Conservation (phyloP, 2,329 filamentous ascomycete genomes). For the Hawksworthiomyces lignivorus region DNA sequence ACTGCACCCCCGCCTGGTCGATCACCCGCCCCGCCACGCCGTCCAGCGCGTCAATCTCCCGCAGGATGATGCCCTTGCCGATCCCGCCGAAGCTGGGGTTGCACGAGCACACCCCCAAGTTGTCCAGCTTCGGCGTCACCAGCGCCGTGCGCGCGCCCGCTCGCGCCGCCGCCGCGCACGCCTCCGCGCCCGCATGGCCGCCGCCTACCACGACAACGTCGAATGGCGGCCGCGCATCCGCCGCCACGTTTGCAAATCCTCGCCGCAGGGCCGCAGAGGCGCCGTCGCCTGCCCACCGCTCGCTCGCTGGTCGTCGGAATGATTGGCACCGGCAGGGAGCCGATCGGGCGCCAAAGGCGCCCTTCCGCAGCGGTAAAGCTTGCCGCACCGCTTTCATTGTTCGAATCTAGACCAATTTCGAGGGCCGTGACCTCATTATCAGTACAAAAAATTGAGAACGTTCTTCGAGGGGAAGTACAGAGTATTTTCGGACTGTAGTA, state of each 20-base stretch:
- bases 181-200: conserved; percentile 91
- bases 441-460: no score
- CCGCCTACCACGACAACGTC: conserved; percentile 96
- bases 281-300: neutral
- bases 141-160: conserved; percentile 83
- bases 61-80: conserved; percentile 91
- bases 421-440: no score
- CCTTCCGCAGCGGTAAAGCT: neutral
- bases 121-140: conserved; percentile 79
- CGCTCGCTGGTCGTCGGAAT: no score
- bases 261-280: neutral
- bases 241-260: conserved; percentile 11
- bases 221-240: conserved; percentile 39
- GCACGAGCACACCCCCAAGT: conserved; percentile 91
- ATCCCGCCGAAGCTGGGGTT: conserved; percentile 98
- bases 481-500: no score
- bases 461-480: no score
- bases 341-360: neutral
- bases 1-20: conserved; percentile 92
- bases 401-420: no score
- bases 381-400: neutral
- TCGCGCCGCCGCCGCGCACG: conserved; percentile 82
- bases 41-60: conserved; percentile 91
- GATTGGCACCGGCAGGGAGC: neutral
- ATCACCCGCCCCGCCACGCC: conserved; percentile 82